Conservation (phyloP, 768 basidiomycete genomes). For the Coprinopsis strossmayeri region DNA sequence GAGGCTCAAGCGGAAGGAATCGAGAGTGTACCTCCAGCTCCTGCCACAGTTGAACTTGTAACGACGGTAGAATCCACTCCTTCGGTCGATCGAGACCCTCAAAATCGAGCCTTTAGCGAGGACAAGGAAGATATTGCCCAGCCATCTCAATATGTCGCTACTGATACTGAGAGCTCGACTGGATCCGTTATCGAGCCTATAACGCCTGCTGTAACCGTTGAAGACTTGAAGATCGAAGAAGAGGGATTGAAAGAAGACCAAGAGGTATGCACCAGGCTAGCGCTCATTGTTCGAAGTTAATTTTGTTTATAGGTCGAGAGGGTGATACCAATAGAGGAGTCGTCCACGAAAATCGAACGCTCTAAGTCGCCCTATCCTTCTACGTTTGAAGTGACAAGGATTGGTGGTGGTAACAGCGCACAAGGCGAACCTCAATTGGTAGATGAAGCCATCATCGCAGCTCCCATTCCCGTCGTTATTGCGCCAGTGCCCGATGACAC, state of each 20-base stretch:
- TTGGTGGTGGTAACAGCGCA: conserved; percentile 22
- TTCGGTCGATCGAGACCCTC: too few relatives aligned
- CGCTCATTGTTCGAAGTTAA: too few relatives aligned
- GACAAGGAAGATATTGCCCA: conserved; percentile 2
- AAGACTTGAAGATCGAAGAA: background rate
- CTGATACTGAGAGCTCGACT: conserved; percentile 6
- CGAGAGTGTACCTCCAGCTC: too few relatives aligned
- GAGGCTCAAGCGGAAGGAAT: too few relatives aligned
- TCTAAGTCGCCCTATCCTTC: conserved; percentile 48
- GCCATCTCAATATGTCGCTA: background rate
- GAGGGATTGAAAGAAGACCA: background rate
- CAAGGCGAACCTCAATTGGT: conserved; percentile 17
- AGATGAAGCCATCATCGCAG: conserved; percentile 3
- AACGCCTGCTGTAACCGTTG: background rate
- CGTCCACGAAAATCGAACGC: too few relatives aligned
- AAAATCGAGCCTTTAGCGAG: too few relatives aligned
- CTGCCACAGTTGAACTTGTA: too few relatives aligned
- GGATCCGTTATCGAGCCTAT: conserved; percentile 7
- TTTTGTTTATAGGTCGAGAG: background rate
- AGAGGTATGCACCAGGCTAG: background rate
- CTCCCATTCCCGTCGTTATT: background rate
- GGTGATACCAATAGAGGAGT: too few relatives aligned
- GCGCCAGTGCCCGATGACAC: background rate
- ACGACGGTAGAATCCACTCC: too few relatives aligned
- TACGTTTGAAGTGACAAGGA: conserved; percentile 45